Base-by-base conservation (phyloP, 192 early-diverging fungal species). In the Entomortierella lignicola region DNA sequence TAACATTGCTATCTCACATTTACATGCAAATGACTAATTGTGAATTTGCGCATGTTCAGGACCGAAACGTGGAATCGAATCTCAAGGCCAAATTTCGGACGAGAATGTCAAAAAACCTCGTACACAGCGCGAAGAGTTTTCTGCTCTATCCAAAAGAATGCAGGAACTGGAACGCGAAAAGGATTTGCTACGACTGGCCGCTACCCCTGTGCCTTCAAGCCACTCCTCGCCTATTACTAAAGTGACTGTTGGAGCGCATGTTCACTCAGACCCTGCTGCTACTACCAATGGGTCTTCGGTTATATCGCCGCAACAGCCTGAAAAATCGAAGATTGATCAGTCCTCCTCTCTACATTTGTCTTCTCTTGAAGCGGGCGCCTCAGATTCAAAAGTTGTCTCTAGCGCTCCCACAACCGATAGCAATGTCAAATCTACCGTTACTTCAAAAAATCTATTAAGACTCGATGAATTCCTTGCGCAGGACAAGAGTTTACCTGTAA, bases 401-500 rank as follows among this genome's bases (percentile, higher is more conserved):
- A 31, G 42, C 15, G 25, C 8, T 34, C 12, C 32, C 0, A 2
- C 55, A 44, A 23, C n/a, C 25, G 29, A 10, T 34, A 20, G 21
- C 18, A 18, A 21, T 30, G 32, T 17, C n/a, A 20, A 8, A 6
- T 30, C 18, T 34, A 4, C 55, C 10, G 8, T 27, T 44, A 21
- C 53, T 1, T 25, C 30, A 21, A 63, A 37, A 32, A 34, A 6
- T 11, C 55, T 67, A 2, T 20, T 55, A 44, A 57, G 44, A 23
- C 65, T 67, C n/a, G 65, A 67, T 53, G 42, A 58, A 3, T 67
- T 67, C 58, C 25, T 67, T n/a, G 55, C 54, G 1, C 54, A 56
- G n/a, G 30, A 21, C 23, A 67, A 50, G 52, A 29, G 11, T 0
- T 37, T 66, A 2, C 63, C 58, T 11, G 34, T 53, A 8, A 32